phyloP scores from a whole-genome alignment of 176 grass and related monocot species.

The barley (Hordeum vulgare) region MorexV3_pseudomolecules_assembly NC_058520.1:401017278-401017777 shows the following conservation, averaged over 20 bases:
- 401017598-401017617: constrained; percentile 79
- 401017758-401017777: constrained; percentile 80
- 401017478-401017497: constrained; percentile 87
- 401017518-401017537: constrained; percentile 67
- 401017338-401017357: constrained; percentile 70
- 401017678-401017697: constrained; percentile 39
- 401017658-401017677: constrained; percentile 59
- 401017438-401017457: constrained; percentile 53
- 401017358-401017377: constrained; percentile 54
- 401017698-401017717: constrained; percentile 86
- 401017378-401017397: constrained; percentile 65
- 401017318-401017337: constrained; percentile 55
- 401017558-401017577: constrained; percentile 61
- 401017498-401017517: constrained; percentile 66
- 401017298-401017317: constrained; percentile 68
- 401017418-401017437: constrained; percentile 92
- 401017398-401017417: constrained; percentile 71
- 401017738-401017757: constrained; percentile 58
- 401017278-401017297: constrained; percentile 76
- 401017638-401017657: constrained; percentile 69
- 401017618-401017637: constrained; percentile 76
- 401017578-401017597: constrained; percentile 67
- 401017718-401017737: constrained; percentile 82
- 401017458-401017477: constrained; percentile 50
- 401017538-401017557: constrained; percentile 50